Evolutionary conservation across 495 filamentous ascomycete genomes (phyloP), one percentile per base, ranked within the genome.

Genomic region (Neurospora sp.): DNA sequence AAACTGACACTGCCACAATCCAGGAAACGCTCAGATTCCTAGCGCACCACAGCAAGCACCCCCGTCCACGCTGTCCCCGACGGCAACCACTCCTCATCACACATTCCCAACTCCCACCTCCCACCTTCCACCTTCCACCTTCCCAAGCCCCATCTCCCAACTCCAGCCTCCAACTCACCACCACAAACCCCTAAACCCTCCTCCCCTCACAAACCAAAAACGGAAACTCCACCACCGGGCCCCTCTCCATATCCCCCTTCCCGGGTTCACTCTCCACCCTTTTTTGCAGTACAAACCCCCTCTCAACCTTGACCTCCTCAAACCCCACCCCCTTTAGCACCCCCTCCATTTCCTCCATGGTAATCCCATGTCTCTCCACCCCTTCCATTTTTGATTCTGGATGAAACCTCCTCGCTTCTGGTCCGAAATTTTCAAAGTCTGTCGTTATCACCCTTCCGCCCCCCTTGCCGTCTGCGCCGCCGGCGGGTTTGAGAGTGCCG

Each of bases 401-500:
- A 76, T 89, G 87, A 68, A 88, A 89, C 71, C 75, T 76, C 38
- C 82, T 75, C 18, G 86, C 86, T 44, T 83, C 85, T 0, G 85
- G 83, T 7, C 87, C 87, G 72, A 84, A 87, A 68, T 89, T 83
- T 76, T 89, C 86, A 76, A 86, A 89, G 68, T 89, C 87, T n/a
- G 87, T 88, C 71, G 88, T 73, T 69, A 84, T 82, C 0, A 87
- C 81, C 31, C 31, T 35, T 31, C 31, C 31, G 4, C 31, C 31
- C 31, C 31, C 31, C 31, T n/a, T n/a, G n/a, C n/a, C n/a, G n/a
- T n/a, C n/a, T n/a, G n/a, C n/a, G n/a, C n/a, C n/a, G n/a, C n/a
- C n/a, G n/a, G n/a, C n/a, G n/a, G n/a, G 79, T 48, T 77, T 80
- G 14, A 89, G 74, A 40, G 81, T 83, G 11, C 80, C 83, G 35